A percentile compares a stretch with the other conserved stretches of the same genome.
Evolutionary conservation across 805 yeast genomes (phyloP).

Genomic region (Ogataea naganishii): DNA sequence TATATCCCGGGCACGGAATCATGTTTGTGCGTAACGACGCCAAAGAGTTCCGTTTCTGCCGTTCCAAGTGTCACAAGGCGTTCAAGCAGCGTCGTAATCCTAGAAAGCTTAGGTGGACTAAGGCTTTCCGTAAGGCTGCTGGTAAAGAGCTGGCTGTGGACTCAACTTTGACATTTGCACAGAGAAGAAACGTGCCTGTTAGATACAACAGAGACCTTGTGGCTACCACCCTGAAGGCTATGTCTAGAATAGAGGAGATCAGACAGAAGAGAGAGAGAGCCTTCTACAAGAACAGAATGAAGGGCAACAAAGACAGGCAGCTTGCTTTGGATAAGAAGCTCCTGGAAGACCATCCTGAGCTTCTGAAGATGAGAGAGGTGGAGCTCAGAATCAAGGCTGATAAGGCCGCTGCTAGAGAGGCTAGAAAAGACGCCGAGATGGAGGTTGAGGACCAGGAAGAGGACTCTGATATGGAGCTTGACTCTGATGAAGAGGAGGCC

Average conservation of each 20-base stretch:
- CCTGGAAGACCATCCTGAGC: conserved; percentile 81
- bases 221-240: conserved; percentile 86
- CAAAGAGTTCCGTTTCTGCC: conserved; percentile 93
- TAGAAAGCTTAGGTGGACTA: conserved; percentile 96
- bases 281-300: conserved; percentile 99
- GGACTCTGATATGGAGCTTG: conserved; percentile 32
- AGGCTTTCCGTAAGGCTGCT: conserved; percentile 97
- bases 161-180: conserved; percentile 90
- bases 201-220: conserved; percentile 96
- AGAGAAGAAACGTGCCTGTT: conserved; percentile 96
- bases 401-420: conserved; percentile 54
- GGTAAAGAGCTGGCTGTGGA: conserved; percentile 98
- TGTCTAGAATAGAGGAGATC: conserved; percentile 93
- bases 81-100: conserved; percentile 99
- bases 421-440: conserved; percentile 35
- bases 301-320: conserved; percentile 86
- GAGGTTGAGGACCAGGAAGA: conserved; percentile 36
- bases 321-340: conserved; percentile 80
- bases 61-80: conserved; percentile 95
- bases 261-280: conserved; percentile 96
- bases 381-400: conserved; percentile 75
- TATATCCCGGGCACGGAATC: conserved; percentile 90
- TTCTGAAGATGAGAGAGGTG: conserved; percentile 88
- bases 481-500: conserved; percentile 36
- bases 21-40: conserved; percentile 98